These are phyloP conservation scores for Phaseolus lunatus DNA, from an alignment of 306 rosid species.

Conservation along the genomic window DNA sequence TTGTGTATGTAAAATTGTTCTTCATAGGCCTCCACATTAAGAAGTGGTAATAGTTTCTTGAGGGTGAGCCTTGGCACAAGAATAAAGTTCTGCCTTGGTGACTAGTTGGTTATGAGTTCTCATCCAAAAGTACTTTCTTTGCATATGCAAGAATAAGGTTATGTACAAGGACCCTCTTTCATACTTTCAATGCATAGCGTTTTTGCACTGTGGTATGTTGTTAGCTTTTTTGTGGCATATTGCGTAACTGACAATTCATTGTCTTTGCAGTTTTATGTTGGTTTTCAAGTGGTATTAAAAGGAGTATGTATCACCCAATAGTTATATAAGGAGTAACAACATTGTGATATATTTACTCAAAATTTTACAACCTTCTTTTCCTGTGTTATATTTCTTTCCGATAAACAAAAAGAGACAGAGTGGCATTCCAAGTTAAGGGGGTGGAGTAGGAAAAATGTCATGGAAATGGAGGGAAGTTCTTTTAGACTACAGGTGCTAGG, in stretches of 20 bases:
- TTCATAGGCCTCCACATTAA: not conserved
- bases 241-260: not conserved
- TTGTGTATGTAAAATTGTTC: not conserved
- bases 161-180: no score
- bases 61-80: no score
- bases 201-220: no score
- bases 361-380: not conserved
- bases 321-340: not conserved
- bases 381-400: not conserved
- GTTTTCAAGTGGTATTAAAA: not conserved
- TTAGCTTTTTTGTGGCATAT: not conserved
- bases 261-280: constrained; percentile 25
- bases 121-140: no score
- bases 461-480: not conserved
- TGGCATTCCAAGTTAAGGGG: not conserved
- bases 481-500: not conserved
- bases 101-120: no score
- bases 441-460: not conserved
- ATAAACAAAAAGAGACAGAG: not conserved
- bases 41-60: not conserved
- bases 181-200: no score
- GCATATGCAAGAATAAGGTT: no score
- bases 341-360: not conserved
- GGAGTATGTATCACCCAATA: not conserved
- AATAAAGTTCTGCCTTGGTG: no score